Base-by-base conservation (phyloP, 176 grass and related monocot genomes). In the Pontederia crassipes region DNA sequence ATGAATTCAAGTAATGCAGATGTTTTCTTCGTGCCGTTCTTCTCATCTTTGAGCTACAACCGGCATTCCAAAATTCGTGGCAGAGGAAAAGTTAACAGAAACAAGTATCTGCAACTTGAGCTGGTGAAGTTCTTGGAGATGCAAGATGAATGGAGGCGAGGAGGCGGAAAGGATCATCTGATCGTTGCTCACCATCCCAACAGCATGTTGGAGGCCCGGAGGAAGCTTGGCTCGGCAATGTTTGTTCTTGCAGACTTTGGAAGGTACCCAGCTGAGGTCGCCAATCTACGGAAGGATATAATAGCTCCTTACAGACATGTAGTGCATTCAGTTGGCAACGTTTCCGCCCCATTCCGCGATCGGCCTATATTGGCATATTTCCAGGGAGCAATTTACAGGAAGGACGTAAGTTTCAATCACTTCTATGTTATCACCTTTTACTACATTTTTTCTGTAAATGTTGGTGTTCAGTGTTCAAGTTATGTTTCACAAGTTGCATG, bases 41-140 rank as follows among this genome's bases (percentile, higher is more conserved):
- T 95, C 71, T 84, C 86, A 59, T 95, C 90, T 17, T 66, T 89
- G 62, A 89, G 86, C 77, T 95, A 89, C 74, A 95, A 95, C 66
- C 56, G 82, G 2, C 86, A 89, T 65, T 95, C 82, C 6, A 83
- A 83, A 73, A 70, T 71, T 11, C 82, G 58, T 1, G 82, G 86
- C 6, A 82, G 64, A 57, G 76, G 80, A 46, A 67, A 46, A 67
- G 49, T 59, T 61, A 85, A 71, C 57, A 48, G 49, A 63, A 79
- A 89, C 61, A 81, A 71, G 73, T 3, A 69, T 46, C 59, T 89
- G 72, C 90, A 89, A 74, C 82, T 68, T 3, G 77, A 77, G 70
- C 70, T 89, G 48, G 90, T 95, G 10, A 86, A 62, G 60, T 86
- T 71, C 52, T 77, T 95, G 46, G 54, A 15, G 67, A 17, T 57